Conservation (phyloP, 2,329 filamentous ascomycete genomes). For the Ambrosiella cleistominuta region DNA sequence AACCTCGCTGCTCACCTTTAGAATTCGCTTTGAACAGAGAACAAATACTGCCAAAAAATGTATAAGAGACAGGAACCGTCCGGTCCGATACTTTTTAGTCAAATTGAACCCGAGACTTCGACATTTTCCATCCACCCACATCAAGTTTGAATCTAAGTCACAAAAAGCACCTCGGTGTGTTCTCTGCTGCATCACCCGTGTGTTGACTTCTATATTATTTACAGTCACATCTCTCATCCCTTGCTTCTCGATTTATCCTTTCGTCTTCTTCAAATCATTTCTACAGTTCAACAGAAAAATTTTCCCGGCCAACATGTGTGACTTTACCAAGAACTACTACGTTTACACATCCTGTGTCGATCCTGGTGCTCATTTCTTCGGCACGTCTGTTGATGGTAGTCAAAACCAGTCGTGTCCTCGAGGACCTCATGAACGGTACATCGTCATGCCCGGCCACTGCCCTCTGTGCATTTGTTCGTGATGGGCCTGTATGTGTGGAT, state of each 20-base stretch:
- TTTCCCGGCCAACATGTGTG: conserved; percentile 30
- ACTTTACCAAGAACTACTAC: conserved; percentile 60
- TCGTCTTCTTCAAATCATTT: not conserved
- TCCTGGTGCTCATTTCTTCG: conserved; percentile 53
- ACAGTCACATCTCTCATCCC: too few species aligned
- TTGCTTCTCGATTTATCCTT: not conserved
- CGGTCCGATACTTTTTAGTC: too few species aligned
- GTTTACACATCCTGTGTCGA: conserved; percentile 56
- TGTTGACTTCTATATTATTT: too few species aligned
- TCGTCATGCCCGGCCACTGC: conserved; percentile 48
- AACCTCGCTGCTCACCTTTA: too few species aligned
- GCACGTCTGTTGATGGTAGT: conserved; percentile 49
- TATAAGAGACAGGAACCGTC: too few species aligned
- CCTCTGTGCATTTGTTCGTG: conserved; percentile 26
- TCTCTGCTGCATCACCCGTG: too few species aligned
- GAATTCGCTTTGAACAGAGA: too few species aligned
- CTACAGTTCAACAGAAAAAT: not conserved
- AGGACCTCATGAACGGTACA: conserved; percentile 57
- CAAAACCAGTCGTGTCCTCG: conserved; percentile 39
- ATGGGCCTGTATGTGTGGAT: not conserved
- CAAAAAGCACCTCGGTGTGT: too few species aligned
- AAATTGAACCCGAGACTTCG: too few species aligned
- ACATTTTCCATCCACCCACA: too few species aligned
- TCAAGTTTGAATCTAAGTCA: too few species aligned
- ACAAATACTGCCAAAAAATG: too few species aligned